Base-by-base conservation (phyloP, 2,329 filamentous ascomycete species). In the Botrytis aclada region DNA sequence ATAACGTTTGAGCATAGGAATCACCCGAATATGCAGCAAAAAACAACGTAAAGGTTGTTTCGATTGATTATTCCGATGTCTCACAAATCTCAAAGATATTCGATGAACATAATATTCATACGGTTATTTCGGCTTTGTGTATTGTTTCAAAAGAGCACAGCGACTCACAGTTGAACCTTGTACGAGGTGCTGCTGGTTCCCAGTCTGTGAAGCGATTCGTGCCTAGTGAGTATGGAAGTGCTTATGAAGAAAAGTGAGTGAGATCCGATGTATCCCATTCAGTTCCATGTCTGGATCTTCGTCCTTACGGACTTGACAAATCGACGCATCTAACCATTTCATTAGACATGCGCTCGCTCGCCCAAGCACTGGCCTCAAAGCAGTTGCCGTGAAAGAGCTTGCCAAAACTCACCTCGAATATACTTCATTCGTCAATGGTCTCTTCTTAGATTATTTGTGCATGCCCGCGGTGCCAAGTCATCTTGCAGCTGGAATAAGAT, bases 221-320 rank as follows among this genome's bases (percentile, higher is more conserved):
- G 16, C 82, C 82, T 4, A 82, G 81, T 45, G 82, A 83, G 73
- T 83, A 81, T 73, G 82, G 82, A 58, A 78, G 82, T 69, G 81
- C 82, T 69, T 83, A 83, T 72, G 78, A 82, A 66, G 66, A 61
- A 51, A 72, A 70, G 72, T 74, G n/a, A 56, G 62, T 58, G 29
- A 56, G 54, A 29, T 16, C 54, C n/a, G 4, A 29, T 56, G n/a
- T 32, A 7, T 32, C 14, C 12, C n/a, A 56, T 58, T 18, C 1
- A 32, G n/a, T 58, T 58, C 54, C n/a, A 58, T 32, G 6, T 32
- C 2, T 18, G 47, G 8, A 54, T 8, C n/a, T 25, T 32, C 54
- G 29, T 58, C n/a, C 6, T 58, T 32, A 8, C 14, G 54, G 16
- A 58, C 2, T 58, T 18, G n/a, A 58, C 7, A 58, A 4, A 32